Percentiles rank a stretch among this genome's conserved stretches.
Evolutionary conservation across 2,329 filamentous ascomycete species (phyloP).

Genomic region (Penicillium janthinellum): DNA sequence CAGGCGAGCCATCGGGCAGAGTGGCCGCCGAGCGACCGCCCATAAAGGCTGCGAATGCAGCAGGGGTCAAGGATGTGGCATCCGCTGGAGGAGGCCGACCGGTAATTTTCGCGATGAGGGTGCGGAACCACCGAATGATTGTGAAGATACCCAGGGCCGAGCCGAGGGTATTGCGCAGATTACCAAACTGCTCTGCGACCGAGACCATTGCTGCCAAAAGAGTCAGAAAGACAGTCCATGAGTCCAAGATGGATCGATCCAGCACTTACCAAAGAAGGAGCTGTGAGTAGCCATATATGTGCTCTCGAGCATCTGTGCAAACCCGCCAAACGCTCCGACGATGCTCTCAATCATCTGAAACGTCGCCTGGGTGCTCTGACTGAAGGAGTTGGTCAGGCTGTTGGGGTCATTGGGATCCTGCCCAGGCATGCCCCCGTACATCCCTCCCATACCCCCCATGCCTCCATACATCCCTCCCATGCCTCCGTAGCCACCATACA

Average conservation of each 20-base stretch:
- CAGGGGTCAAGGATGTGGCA: constrained; percentile 81
- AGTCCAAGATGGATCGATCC: neutral
- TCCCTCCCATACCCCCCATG: constrained; percentile 51
- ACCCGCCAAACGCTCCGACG: constrained; percentile 93
- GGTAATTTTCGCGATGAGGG: constrained; percentile 86
- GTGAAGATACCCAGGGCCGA: constrained; percentile 95
- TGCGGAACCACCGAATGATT: constrained; percentile 90
- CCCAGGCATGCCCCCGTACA: constrained; percentile 55
- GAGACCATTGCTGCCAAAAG: constrained; percentile 82
- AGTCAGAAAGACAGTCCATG: constrained; percentile 20
- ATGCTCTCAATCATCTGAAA: constrained; percentile 99
- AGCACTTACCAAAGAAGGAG: constrained; percentile 87
- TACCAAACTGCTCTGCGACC: constrained; percentile 95
- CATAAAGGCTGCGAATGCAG: constrained; percentile 87
- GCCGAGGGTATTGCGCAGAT: constrained; percentile 87
- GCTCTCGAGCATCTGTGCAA: constrained; percentile 98
- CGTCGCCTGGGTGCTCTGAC: constrained; percentile 90
- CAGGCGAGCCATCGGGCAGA: constrained; percentile 67
- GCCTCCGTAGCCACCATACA: constrained; percentile 39
- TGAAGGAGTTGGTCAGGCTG: constrained; percentile 93
- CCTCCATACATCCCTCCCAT: constrained; percentile 52
- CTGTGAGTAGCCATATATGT: constrained; percentile 99
- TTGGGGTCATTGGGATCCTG: constrained; percentile 80
- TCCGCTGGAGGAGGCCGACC: constrained; percentile 88
- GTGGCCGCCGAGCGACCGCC: constrained; percentile 58